Evolutionary conservation across 768 basidiomycete genomes (phyloP).

Genomic region (Collybiopsis confluens): DNA sequence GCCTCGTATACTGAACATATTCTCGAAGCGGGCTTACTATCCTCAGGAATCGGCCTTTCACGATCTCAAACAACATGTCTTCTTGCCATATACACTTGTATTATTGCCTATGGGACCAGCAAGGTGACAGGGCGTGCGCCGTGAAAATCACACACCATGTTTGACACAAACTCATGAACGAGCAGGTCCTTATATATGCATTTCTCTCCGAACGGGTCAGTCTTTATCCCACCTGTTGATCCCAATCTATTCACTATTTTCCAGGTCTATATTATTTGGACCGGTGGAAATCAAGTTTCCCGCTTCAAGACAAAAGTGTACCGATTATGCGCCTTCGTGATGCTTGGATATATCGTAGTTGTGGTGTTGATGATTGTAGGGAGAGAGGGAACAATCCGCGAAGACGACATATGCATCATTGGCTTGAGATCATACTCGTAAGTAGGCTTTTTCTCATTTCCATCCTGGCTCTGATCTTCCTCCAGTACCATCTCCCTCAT

Average conservation of each 20-base stretch:
- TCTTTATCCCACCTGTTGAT: neutral
- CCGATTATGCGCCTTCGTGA: neutral
- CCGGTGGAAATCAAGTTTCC: constrained; percentile 2
- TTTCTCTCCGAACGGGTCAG: constrained; percentile 7
- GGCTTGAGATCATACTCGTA: constrained; percentile 5
- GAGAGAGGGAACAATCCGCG: neutral
- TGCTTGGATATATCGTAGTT: constrained; percentile 3
- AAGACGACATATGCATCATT: constrained; percentile 4
- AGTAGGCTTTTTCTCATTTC: neutral
- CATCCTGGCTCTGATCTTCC: no score
- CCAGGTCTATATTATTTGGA: constrained; percentile 8
- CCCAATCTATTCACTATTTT: neutral
- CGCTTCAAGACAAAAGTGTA: constrained; percentile 3
- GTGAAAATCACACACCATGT: no score
- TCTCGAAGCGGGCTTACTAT: neutral
- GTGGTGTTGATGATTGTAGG: constrained; percentile 1
- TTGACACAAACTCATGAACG: neutral
- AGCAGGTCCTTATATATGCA: constrained; percentile 5
- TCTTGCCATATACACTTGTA: constrained; percentile 2
- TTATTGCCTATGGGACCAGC: constrained; percentile 6
- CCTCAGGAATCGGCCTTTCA: neutral
- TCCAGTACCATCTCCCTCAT: constrained; percentile 4
- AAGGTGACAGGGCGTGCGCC: neutral
- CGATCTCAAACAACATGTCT: neutral
- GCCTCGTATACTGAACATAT: neutral